Percentiles rank a stretch among this genome's conserved stretches.
These are phyloP conservation scores for Fusarium chuoi DNA, from an alignment of 2,329 filamentous ascomycete species.

Conservation along the genomic window DNA sequence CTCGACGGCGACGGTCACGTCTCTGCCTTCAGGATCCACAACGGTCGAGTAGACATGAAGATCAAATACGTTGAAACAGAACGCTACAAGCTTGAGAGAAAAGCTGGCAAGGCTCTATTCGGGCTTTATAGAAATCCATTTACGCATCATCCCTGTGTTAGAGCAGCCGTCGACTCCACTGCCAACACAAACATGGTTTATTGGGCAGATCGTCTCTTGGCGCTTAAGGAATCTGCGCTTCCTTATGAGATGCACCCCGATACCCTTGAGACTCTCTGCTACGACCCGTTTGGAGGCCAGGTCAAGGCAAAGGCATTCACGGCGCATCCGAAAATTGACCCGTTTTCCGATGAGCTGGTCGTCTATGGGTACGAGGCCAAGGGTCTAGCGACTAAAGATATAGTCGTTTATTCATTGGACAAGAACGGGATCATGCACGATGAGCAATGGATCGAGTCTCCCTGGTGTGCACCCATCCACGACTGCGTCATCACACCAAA, in stretches of 20 bases:
- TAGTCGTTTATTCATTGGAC: constrained; percentile 16
- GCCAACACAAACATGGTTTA: constrained; percentile 30
- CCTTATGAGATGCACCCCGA: constrained; percentile 26
- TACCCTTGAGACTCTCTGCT: constrained; percentile 18
- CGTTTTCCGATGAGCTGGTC: constrained; percentile 6
- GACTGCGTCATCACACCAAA: constrained; percentile 25
- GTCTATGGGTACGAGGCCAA: constrained; percentile 32
- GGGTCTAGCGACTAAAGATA: constrained; percentile 14
- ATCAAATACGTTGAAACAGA: constrained; percentile 54
- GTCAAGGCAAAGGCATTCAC: constrained; percentile 25
- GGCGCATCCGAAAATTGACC: constrained; percentile 20
- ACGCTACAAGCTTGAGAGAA: constrained; percentile 51
- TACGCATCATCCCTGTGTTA: constrained; percentile 14
- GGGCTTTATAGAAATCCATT: constrained; percentile 22
- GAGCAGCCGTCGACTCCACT: constrained; percentile 21
- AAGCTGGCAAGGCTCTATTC: constrained; percentile 46
- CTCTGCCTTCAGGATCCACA: constrained; percentile 49
- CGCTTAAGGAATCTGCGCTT: constrained; percentile 1
- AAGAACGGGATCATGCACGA: constrained; percentile 1
- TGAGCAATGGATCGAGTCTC: constrained; percentile 29
- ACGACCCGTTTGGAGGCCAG: constrained; percentile 6
- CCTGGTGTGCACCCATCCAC: constrained; percentile 18
- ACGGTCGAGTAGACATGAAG: constrained; percentile 50
- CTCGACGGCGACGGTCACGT: constrained; percentile 55
- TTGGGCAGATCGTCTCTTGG: constrained; percentile 6